These are phyloP conservation scores for Trichoderma semiorbis DNA, from an alignment of 2,329 filamentous ascomycete genomes.

Conservation along the genomic window DNA sequence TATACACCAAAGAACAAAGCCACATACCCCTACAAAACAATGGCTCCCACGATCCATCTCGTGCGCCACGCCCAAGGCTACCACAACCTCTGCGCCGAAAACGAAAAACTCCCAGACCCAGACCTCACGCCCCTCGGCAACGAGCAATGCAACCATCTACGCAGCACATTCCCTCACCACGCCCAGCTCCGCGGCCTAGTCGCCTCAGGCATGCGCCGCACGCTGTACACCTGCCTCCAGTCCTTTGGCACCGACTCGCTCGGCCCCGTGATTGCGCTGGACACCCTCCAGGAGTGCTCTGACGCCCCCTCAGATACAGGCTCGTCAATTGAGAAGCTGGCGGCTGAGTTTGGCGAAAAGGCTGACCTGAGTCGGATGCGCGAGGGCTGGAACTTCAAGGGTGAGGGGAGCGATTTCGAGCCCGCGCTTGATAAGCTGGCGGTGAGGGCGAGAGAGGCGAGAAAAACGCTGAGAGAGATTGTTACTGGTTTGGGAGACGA, in stretches of 20 bases:
- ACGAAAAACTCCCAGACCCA: conserved; percentile 74
- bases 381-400: conserved; percentile 70
- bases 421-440: conserved; percentile 53
- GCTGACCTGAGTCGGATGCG: conserved; percentile 63
- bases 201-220: conserved; percentile 76
- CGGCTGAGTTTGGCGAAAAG: conserved; percentile 55
- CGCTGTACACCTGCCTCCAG: conserved; percentile 71
- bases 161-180: conserved; percentile 61
- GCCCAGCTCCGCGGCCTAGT: conserved; percentile 65
- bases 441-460: conserved; percentile 56
- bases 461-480: conserved; percentile 54
- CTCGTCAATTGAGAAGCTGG: conserved; percentile 51
- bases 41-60: conserved; percentile 59
- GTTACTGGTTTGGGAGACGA: conserved; percentile 47
- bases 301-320: conserved; percentile 75
- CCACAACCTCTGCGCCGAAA: conserved; percentile 71
- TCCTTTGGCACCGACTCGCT: conserved; percentile 53
- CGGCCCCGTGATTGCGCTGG: conserved; percentile 60
- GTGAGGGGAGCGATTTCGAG: conserved; percentile 40
- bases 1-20: conserved; percentile 24
- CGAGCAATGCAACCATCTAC: conserved; percentile 66
- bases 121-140: conserved; percentile 72
- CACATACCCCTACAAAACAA: neutral
- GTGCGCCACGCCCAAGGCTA: conserved; percentile 74
- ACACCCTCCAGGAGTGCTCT: conserved; percentile 75